Conservation (phyloP, 1,284 basidiomycete genomes). For the Sporisorium exsertum region DNA sequence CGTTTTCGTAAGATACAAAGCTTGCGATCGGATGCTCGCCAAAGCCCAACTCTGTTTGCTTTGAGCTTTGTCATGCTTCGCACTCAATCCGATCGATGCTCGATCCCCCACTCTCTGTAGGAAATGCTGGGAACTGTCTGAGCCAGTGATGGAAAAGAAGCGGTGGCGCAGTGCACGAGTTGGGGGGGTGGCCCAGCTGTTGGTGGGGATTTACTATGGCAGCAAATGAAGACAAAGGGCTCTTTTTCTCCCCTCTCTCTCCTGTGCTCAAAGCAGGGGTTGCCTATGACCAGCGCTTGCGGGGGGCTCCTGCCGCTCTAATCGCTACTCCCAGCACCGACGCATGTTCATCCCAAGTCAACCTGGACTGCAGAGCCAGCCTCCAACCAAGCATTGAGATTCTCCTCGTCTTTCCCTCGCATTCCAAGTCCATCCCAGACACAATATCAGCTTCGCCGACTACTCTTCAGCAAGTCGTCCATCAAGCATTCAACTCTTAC, state of each 20-base stretch:
- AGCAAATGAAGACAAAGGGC: conserved; percentile 27
- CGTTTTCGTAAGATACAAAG: neutral
- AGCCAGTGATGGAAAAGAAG: neutral
- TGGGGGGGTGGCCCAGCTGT: neutral
- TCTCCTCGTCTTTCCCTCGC: neutral
- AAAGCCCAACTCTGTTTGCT: neutral
- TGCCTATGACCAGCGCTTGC: neutral
- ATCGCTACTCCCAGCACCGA: neutral
- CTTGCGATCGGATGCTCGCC: neutral
- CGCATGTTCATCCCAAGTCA: neutral
- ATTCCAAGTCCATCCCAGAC: neutral
- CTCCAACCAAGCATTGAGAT: neutral
- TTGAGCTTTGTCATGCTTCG: neutral
- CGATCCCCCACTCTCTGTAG: conserved; percentile 1
- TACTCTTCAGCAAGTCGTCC: neutral
- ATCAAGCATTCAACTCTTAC: too few relatives aligned
- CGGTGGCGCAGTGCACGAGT: conserved; percentile 3
- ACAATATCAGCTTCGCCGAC: neutral
- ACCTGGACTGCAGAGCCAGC: neutral
- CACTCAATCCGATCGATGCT: conserved; percentile 14
- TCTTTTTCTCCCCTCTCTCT: neutral
- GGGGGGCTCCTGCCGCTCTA: too few relatives aligned
- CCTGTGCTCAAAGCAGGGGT: neutral
- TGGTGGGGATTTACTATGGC: neutral
- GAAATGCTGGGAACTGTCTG: neutral